phyloP scores from a whole-genome alignment of 108 stramenopile genomes.

The Nitzschia palea region DNA sequence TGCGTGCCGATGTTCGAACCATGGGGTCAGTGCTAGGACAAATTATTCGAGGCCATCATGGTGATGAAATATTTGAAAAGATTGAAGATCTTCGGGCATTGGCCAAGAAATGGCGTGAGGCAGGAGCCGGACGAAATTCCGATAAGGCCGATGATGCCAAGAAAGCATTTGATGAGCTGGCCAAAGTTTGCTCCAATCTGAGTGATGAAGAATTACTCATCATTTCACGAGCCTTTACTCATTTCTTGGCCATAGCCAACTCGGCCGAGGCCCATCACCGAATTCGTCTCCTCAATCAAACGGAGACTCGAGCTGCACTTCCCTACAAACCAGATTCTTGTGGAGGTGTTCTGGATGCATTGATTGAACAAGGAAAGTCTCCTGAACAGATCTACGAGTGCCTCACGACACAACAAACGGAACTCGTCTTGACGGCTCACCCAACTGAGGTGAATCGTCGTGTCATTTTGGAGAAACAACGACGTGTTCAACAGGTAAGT shows the following conservation, averaged over 20 bases:
- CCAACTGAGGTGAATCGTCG: slow-evolving; percentile 98
- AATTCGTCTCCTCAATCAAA: slow-evolving; percentile 47
- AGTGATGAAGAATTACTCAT: slow-evolving; percentile 60
- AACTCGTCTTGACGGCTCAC: slow-evolving; percentile 96
- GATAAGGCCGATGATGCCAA: slow-evolving; percentile 27
- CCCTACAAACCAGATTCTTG: slow-evolving; percentile 36
- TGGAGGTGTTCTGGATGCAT: slow-evolving; percentile 61
- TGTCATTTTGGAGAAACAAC: slow-evolving; percentile 84
- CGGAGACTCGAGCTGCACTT: slow-evolving; percentile 13
- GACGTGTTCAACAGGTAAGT: slow-evolving; percentile 50
- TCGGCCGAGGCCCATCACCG: slow-evolving; percentile 84
- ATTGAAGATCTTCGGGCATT: slow-evolving; percentile 65
- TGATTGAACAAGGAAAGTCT: slow-evolving; percentile 48
- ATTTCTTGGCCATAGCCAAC: slow-evolving; percentile 85
- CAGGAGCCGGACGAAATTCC: slow-evolving; percentile 44
- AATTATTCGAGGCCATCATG: slow-evolving; percentile 61
- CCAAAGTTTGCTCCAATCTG: slow-evolving; percentile 39
- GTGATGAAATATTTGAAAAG: slow-evolving; percentile 61
- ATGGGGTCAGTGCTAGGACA: slow-evolving; percentile 80
- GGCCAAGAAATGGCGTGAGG: slow-evolving; percentile 60
- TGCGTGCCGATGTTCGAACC: slow-evolving; percentile 74
- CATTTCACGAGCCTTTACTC: slow-evolving; percentile 74
- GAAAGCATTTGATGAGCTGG: slow-evolving; percentile 50
- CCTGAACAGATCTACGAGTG: slow-evolving; percentile 74
- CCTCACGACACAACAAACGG: slow-evolving; percentile 79